Percentiles rank a stretch among this genome's conserved stretches.
phyloP scores from a whole-genome alignment of 2,329 filamentous ascomycete genomes.

The Gyromitra esculenta region DNA sequence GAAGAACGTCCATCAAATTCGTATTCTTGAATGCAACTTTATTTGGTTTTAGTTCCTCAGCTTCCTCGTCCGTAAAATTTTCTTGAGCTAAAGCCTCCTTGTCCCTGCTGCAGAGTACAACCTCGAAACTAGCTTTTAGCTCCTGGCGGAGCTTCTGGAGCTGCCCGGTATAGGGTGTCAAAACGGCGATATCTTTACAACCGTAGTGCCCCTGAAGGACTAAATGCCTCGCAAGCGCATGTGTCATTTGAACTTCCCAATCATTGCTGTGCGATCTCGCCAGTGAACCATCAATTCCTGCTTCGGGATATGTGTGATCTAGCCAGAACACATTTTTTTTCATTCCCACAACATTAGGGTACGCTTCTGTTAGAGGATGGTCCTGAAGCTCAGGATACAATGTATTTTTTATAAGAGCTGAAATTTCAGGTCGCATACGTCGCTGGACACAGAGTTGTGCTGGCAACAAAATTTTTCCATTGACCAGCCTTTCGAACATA shows the following conservation, averaged over 20 bases:
- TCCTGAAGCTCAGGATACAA: constrained; percentile 70
- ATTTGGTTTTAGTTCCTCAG: constrained; percentile 53
- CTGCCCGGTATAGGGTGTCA: constrained; percentile 59
- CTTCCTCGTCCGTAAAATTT: constrained; percentile 56
- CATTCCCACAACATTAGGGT: constrained; percentile 68
- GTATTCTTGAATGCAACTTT: constrained; percentile 78
- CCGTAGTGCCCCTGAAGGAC: constrained; percentile 63
- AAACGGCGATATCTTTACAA: constrained; percentile 61
- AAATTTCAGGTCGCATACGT: constrained; percentile 73
- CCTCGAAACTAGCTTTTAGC: constrained; percentile 63
- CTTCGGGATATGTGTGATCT: constrained; percentile 67
- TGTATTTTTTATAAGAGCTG: constrained; percentile 67
- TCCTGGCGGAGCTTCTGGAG: constrained; percentile 57
- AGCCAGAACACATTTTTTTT: constrained; percentile 69
- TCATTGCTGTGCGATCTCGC: constrained; percentile 54
- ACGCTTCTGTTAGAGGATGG: constrained; percentile 59
- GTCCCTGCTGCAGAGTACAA: constrained; percentile 58
- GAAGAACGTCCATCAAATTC: constrained; percentile 62
- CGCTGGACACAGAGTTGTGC: constrained; percentile 68
- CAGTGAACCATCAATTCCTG: constrained; percentile 58
- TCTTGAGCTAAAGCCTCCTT: constrained; percentile 57
- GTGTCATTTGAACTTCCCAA: constrained; percentile 55
- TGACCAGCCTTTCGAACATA: constrained; percentile 70
- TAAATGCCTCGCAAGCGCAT: constrained; percentile 62
- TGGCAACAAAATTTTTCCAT: constrained; percentile 58